Percentiles rank a stretch among this genome's conserved stretches.
Evolutionary conservation across 2,329 filamentous ascomycete species (phyloP).

Genomic region (Colletotrichum liaoningense): DNA sequence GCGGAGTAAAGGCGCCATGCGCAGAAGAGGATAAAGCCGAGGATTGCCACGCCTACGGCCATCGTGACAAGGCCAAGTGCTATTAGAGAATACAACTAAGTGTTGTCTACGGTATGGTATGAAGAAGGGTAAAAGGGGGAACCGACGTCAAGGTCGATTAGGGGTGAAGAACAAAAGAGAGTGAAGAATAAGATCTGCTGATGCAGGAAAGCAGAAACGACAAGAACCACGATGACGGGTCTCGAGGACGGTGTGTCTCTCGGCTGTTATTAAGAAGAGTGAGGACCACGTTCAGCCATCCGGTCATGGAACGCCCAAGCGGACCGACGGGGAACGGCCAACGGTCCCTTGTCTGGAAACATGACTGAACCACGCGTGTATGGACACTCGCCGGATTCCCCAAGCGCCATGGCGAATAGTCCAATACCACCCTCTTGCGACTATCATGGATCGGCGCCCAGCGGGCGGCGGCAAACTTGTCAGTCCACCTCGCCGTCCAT

Average conservation of each 20-base stretch:
- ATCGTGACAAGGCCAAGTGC: slow-evolving; percentile 7
- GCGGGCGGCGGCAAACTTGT: slow-evolving; percentile 27
- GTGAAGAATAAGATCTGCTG: slow-evolving; percentile 21
- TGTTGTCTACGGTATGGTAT: not conserved
- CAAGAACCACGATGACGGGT: slow-evolving; percentile 17
- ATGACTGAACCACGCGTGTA: slow-evolving; percentile 14
- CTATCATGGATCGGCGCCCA: slow-evolving; percentile 6
- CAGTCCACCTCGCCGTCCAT: slow-evolving; percentile 12
- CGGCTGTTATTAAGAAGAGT: slow-evolving; percentile 33
- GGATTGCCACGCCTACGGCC: slow-evolving; percentile 29
- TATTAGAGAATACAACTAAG: slow-evolving; percentile 6
- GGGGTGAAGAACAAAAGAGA: slow-evolving; percentile 8
- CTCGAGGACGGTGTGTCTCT: slow-evolving; percentile 24
- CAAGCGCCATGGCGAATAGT: slow-evolving; percentile 23
- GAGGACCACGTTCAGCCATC: slow-evolving; percentile 29
- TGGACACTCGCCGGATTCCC: slow-evolving; percentile 19
- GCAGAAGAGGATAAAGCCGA: slow-evolving; percentile 32
- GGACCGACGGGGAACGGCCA: slow-evolving; percentile 32
- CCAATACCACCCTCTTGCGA: not conserved
- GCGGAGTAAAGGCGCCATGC: slow-evolving; percentile 30
- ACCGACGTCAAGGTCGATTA: slow-evolving; percentile 11
- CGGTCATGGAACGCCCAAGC: slow-evolving; percentile 25
- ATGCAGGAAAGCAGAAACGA: slow-evolving; percentile 23
- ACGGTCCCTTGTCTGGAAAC: slow-evolving; percentile 30
- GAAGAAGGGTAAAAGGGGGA: not conserved